Evolutionary conservation across 2,329 filamentous ascomycete genomes (phyloP).

Genomic region (Colletotrichum sansevieriae): DNA sequence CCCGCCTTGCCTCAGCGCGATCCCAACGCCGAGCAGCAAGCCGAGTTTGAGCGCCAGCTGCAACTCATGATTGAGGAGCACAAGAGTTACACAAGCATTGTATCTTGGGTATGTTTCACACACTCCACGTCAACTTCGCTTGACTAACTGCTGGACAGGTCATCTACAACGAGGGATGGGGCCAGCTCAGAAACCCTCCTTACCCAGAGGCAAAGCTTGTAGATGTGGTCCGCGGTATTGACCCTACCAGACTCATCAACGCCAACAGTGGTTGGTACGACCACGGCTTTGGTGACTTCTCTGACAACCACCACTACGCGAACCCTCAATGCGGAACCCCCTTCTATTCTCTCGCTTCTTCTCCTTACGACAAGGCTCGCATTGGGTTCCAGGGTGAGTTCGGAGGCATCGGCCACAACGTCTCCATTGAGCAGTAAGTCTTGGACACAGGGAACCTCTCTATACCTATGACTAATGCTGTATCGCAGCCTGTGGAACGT

Average conservation of each 20-base stretch:
- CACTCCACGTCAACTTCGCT: neutral
- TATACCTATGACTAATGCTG: neutral
- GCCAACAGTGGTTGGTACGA: slow-evolving; percentile 76
- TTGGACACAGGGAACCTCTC: rapidly evolving
- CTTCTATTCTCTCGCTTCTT: slow-evolving; percentile 70
- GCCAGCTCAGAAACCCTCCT: slow-evolving; percentile 63
- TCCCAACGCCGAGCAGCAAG: slow-evolving; percentile 64
- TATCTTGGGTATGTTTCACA: slow-evolving; percentile 67
- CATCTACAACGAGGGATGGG: slow-evolving; percentile 82
- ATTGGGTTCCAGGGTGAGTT: slow-evolving; percentile 81
- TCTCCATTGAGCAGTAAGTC: slow-evolving; percentile 70
- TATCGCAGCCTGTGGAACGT: slow-evolving; percentile 72
- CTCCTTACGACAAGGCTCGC: slow-evolving; percentile 68
- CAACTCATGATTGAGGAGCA: slow-evolving; percentile 72
- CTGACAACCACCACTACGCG: slow-evolving; percentile 79
- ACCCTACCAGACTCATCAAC: slow-evolving; percentile 74
- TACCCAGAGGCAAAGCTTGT: slow-evolving; percentile 71
- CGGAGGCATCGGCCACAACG: slow-evolving; percentile 76
- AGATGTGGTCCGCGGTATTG: slow-evolving; percentile 65
- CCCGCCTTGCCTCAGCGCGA: slow-evolving; percentile 63
- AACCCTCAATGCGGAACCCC: slow-evolving; percentile 79
- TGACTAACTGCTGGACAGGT: slow-evolving; percentile 54
- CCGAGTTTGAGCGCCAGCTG: slow-evolving; percentile 75
- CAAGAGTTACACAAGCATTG: slow-evolving; percentile 74
- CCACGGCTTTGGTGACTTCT: slow-evolving; percentile 76